Conservation (phyloP, 1,284 basidiomycete genomes). For the Dichomitus squalens region DNA sequence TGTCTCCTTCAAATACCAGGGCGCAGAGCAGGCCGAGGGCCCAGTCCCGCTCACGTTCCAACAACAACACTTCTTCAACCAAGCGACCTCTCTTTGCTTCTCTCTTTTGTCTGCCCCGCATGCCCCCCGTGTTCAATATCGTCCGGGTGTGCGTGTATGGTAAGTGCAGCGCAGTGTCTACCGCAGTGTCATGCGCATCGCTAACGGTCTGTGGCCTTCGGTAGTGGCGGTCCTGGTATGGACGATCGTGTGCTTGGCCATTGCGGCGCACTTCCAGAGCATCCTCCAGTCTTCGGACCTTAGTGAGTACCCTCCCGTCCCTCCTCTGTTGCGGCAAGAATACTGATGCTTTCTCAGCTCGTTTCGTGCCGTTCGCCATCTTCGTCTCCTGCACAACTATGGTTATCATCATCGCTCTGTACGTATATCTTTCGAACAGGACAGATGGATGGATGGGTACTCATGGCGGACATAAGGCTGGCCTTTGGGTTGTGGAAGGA, state of each 20-base stretch:
- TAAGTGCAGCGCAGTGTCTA: slow-evolving; percentile 32
- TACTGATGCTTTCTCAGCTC: slow-evolving; percentile 49
- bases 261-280: slow-evolving; percentile 73
- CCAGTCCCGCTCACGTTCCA: slow-evolving; percentile 32
- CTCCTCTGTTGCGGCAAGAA: not conserved
- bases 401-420: slow-evolving; percentile 69
- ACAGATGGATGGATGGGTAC: not conserved
- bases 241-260: slow-evolving; percentile 73
- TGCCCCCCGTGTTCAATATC: slow-evolving; percentile 65
- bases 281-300: slow-evolving; percentile 74
- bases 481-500: slow-evolving; percentile 62
- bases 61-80: slow-evolving; percentile 17
- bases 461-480: slow-evolving; percentile 42
- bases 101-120: slow-evolving; percentile 34
- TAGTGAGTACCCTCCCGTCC: slow-evolving; percentile 50
- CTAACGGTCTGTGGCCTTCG: not conserved
- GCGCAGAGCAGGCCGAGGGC: slow-evolving; percentile 23
- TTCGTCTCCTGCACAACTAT: slow-evolving; percentile 74
- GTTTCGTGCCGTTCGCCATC: slow-evolving; percentile 81
- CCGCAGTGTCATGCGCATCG: not conserved
- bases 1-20: slow-evolving; percentile 40
- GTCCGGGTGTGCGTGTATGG: slow-evolving; percentile 65
- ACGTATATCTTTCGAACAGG: slow-evolving; percentile 29
- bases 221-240: slow-evolving; percentile 67
- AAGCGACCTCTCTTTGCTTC: slow-evolving; percentile 30